These are phyloP conservation scores for Setaria viridis DNA, from an alignment of 202 grass and related monocot genomes.

Conservation along the genomic window DNA sequence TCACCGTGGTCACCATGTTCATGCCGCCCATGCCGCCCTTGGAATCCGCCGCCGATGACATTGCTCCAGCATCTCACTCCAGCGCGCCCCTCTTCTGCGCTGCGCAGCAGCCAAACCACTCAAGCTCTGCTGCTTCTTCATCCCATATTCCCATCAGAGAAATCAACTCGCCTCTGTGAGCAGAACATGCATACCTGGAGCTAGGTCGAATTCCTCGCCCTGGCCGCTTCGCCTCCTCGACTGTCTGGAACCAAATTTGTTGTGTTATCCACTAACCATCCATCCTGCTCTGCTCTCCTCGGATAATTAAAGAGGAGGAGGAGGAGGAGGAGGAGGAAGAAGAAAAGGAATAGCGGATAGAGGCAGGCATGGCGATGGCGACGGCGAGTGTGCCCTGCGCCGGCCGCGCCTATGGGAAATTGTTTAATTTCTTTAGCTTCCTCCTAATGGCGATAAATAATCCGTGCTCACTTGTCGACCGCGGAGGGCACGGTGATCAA, in stretches of 20 bases:
- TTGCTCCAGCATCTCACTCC: conserved; percentile 44
- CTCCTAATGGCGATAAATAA: conserved; percentile 1
- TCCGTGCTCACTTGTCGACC: background rate
- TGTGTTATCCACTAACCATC: background rate
- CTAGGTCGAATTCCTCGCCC: background rate
- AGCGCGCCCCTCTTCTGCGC: background rate
- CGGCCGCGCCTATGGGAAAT: background rate
- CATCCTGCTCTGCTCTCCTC: background rate
- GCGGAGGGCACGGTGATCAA: background rate
- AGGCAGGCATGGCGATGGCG: conserved; percentile 41
- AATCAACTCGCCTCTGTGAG: background rate
- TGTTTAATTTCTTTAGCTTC: background rate
- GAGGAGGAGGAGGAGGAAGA: background rate
- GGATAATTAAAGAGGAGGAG: background rate
- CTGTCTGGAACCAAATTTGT: background rate
- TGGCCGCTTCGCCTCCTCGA: background rate
- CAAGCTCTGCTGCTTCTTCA: background rate
- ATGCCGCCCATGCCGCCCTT: conserved; percentile 64
- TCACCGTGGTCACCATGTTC: conserved; percentile 90
- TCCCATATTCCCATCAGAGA: background rate
- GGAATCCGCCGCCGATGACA: conserved; percentile 31
- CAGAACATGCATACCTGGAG: background rate
- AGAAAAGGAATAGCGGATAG: conserved; percentile 4
- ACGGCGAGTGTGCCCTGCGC: conserved; percentile 17
- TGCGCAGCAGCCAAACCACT: background rate